Conservation (phyloP, 2,329 filamentous ascomycete species). For the Salinomyces thailandicus region DNA sequence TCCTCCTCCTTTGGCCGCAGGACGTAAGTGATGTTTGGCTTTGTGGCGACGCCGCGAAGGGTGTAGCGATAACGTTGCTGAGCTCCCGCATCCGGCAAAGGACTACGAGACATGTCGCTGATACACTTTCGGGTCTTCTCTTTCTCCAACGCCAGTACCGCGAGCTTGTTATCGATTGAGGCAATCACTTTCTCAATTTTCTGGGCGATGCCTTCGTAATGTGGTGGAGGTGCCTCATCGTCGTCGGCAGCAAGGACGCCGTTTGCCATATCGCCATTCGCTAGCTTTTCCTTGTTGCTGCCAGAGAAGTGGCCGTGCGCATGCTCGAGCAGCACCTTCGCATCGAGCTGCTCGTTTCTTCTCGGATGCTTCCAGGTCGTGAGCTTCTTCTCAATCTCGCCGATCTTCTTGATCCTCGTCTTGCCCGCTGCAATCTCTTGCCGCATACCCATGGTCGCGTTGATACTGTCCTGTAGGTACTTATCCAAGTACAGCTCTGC, state of each 20-base stretch:
- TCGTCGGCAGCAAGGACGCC: slow-evolving; percentile 7
- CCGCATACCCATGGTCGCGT: slow-evolving; percentile 39
- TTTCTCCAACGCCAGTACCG: slow-evolving; percentile 19
- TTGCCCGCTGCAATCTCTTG: slow-evolving; percentile 27
- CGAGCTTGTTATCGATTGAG: slow-evolving; percentile 24
- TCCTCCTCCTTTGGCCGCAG: slow-evolving; percentile 29
- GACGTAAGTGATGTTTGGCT: slow-evolving; percentile 48
- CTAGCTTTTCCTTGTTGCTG: slow-evolving; percentile 13
- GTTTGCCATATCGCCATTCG: slow-evolving; percentile 13
- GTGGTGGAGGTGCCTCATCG: slow-evolving; percentile 9
- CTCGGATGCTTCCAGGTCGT: slow-evolving; percentile 26
- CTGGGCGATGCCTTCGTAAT: slow-evolving; percentile 19
- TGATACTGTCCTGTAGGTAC: slow-evolving; percentile 45
- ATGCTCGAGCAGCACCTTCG: slow-evolving; percentile 28
- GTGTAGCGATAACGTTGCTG: slow-evolving; percentile 41
- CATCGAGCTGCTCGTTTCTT: slow-evolving; percentile 25
- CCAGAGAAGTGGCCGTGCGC: slow-evolving; percentile 24
- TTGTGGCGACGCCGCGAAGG: slow-evolving; percentile 48
- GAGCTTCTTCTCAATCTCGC: slow-evolving; percentile 27
- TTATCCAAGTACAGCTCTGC: slow-evolving; percentile 48
- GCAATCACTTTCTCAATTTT: slow-evolving; percentile 27
- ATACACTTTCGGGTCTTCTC: slow-evolving; percentile 22
- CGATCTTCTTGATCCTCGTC: slow-evolving; percentile 22
- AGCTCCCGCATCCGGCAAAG: slow-evolving; percentile 11
- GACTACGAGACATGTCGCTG: slow-evolving; percentile 17